A percentile compares a stretch with the other conserved stretches of the same genome.
These are phyloP conservation scores for Sporothrix pseudoabietina DNA, from an alignment of 2,329 filamentous ascomycete genomes.

Conservation along the genomic window DNA sequence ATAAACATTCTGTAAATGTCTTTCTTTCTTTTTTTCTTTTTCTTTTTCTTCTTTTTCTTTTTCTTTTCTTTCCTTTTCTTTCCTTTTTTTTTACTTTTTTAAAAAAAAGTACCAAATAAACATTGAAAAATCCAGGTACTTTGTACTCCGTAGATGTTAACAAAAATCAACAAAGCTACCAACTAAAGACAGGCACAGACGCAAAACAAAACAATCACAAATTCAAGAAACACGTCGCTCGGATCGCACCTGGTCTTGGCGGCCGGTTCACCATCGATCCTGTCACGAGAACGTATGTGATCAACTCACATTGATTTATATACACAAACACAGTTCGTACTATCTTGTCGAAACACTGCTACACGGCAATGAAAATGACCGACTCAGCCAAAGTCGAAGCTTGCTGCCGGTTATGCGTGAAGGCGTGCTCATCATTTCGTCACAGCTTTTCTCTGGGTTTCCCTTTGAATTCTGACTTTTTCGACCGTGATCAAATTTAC, in stretches of 20 bases:
- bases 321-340: no score
- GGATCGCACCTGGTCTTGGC: constrained; percentile 7
- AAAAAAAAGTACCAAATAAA: background rate
- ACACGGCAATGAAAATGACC: background rate
- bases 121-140: background rate
- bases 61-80: no score
- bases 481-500: background rate
- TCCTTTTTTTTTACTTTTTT: no score
- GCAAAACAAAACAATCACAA: constrained; percentile 9
- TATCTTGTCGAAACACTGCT: background rate
- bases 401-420: background rate
- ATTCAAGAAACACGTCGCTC: constrained; percentile 1
- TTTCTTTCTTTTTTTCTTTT: background rate
- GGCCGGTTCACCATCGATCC: background rate
- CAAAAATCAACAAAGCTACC: background rate
- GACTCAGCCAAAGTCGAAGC: background rate
- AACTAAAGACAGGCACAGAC: background rate
- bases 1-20: no score
- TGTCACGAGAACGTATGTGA: background rate
- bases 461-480: background rate
- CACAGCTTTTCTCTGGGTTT: background rate
- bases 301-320: background rate
- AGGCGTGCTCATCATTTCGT: background rate
- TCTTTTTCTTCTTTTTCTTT: no score
- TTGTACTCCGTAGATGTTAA: background rate